Conservation (phyloP, 1,284 basidiomycete genomes). For the Taiwanofungus camphoratus region DNA sequence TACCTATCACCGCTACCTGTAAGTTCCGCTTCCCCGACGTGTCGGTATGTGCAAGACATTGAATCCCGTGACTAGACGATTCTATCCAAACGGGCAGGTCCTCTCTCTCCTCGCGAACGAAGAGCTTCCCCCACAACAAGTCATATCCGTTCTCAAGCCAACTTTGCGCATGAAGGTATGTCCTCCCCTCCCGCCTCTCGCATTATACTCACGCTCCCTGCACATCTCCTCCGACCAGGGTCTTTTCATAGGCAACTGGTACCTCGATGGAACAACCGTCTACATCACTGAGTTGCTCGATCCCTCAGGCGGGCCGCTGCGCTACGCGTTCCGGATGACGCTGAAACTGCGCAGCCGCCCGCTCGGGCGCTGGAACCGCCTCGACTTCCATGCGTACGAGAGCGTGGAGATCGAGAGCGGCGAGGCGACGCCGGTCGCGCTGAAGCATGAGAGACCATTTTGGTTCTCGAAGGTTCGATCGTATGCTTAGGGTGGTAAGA, state of each 20-base stretch:
- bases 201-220: conserved; percentile 4
- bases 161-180: conserved; percentile 74
- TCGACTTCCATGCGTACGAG: conserved; percentile 73
- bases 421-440: conserved; percentile 63
- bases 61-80: conserved; percentile 49
- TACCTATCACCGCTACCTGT: conserved; percentile 83
- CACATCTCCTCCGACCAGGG: conserved; percentile 49
- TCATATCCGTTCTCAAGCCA: conserved; percentile 76
- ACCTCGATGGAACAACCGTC: conserved; percentile 51
- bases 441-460: conserved; percentile 85
- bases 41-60: neutral
- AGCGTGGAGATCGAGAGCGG: conserved; percentile 72
- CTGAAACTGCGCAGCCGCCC: conserved; percentile 75
- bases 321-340: conserved; percentile 85
- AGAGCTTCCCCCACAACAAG: conserved; percentile 63
- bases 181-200: conserved; percentile 2
- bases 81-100: conserved; percentile 83
- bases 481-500: conserved; percentile 31
- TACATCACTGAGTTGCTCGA: conserved; percentile 61
- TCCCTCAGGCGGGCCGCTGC: conserved; percentile 12
- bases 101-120: conserved; percentile 86
- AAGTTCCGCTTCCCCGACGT: conserved; percentile 25
- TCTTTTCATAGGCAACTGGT: conserved; percentile 65
- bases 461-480: conserved; percentile 88
- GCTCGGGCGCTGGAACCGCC: conserved; percentile 83